phyloP scores from a whole-genome alignment of 495 filamentous ascomycete genomes.

The Cryomyces minteri region DNA sequence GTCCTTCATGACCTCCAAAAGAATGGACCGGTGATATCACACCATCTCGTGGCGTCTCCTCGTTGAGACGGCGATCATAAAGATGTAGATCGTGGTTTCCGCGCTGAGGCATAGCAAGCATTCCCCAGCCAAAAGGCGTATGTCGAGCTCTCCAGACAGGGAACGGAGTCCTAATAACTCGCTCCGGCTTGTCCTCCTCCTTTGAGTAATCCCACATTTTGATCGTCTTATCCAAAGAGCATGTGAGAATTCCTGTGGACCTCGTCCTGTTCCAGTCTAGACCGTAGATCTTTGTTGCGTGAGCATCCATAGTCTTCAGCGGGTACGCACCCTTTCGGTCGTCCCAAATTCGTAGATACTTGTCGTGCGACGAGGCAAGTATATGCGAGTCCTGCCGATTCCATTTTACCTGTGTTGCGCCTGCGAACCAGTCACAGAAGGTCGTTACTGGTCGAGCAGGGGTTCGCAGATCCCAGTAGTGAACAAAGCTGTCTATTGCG shows the following conservation, averaged over 20 bases:
- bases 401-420: slow-evolving; percentile 92
- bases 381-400: slow-evolving; percentile 73
- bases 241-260: slow-evolving; percentile 56
- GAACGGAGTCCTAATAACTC: slow-evolving; percentile 61
- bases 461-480: slow-evolving; percentile 77
- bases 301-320: slow-evolving; percentile 66
- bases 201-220: slow-evolving; percentile 79
- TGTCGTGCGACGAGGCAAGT: slow-evolving; percentile 79
- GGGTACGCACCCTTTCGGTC: slow-evolving; percentile 62
- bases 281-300: slow-evolving; percentile 92
- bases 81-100: slow-evolving; percentile 71
- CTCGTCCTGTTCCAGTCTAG: slow-evolving; percentile 82
- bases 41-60: slow-evolving; percentile 27
- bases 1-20: slow-evolving; percentile 68
- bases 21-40: slow-evolving; percentile 39
- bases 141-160: slow-evolving; percentile 89
- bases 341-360: slow-evolving; percentile 80
- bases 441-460: slow-evolving; percentile 57
- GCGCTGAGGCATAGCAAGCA: slow-evolving; percentile 83
- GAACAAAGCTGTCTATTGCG: slow-evolving; percentile 81
- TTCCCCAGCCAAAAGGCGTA: slow-evolving; percentile 74
- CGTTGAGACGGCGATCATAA: slow-evolving; percentile 47
- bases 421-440: slow-evolving; percentile 64
- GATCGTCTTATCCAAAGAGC: slow-evolving; percentile 80
- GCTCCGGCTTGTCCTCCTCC: slow-evolving; percentile 39